Base-by-base conservation (phyloP, 345 rosid species). In the Syzygium jambos region DNA sequence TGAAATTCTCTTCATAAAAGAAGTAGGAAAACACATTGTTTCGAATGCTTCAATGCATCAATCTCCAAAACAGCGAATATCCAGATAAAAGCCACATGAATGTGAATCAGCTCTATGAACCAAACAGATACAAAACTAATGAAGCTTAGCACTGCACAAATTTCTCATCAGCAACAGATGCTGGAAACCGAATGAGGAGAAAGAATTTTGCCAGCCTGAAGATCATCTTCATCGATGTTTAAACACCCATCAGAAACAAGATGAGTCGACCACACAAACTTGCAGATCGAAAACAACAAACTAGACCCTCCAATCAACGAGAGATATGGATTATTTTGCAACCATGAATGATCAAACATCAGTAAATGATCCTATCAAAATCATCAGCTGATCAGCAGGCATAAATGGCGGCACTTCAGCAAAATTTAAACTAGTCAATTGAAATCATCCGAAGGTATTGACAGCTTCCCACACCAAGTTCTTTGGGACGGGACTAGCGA, bases 401-500 rank as follows among this genome's bases (percentile, higher is more conserved):
- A 73, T 73, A 73, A 9, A 38, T 9, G 49, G 82, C 14, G 27
- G 82, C 59, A 52, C 59, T 84, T 84, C 59, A 19, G 38, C 56
- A 53, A n/a, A 52, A 29, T 53, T 56, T 30, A 84, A 84, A 84
- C 61, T 21, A 52, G 59, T 52, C 63, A 30, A 38, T 53, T 11
- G 25, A 56, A 19, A 93, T 93, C 93, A 95, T 57, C 99, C 99
- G 88, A 95, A 96, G 27, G 98, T 95, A 82, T 96, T 94, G 30
- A 97, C 94, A 89, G 99, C 98, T 88, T 97, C 99, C 99, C 99
- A 97, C 16, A 97, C 51, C 92, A 95, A 86, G 88, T 96, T 97
- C 90, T 95, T 92, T 6, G 96, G 92, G 19, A 89, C 91, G 30
- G 99, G 95, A 73, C 91, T 93, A 83, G 95, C 61, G 19, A 89